Evolutionary conservation across 257 asterid species (phyloP).

Genomic region (Petrea volubilis): DNA sequence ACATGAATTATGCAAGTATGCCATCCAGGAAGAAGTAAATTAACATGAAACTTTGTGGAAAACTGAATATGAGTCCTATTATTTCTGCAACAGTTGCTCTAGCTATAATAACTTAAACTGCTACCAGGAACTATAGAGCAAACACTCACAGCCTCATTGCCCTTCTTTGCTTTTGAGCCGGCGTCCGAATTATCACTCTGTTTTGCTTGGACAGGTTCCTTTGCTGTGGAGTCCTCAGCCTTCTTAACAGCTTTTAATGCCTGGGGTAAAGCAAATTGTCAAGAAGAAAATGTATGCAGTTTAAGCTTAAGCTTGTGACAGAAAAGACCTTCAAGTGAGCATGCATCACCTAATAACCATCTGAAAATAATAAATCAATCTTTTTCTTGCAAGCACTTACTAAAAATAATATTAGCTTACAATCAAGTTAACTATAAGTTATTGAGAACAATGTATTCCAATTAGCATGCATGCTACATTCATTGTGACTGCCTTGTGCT

Average conservation of each 20-base stretch:
- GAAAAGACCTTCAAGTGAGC: not conserved
- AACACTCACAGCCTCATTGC: conserved; percentile 47
- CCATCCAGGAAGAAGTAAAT: not conserved
- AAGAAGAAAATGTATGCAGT: conserved; percentile 14
- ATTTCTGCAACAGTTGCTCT: not conserved
- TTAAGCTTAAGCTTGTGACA: not conserved
- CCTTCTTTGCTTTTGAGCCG: conserved; percentile 49
- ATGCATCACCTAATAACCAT: not conserved
- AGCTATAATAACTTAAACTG: not conserved
- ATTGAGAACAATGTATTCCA: not conserved
- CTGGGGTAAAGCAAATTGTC: conserved; percentile 27
- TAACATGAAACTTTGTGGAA: not conserved
- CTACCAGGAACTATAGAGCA: not conserved
- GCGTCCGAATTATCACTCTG: conserved; percentile 36
- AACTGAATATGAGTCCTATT: not conserved
- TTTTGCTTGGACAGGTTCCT: conserved; percentile 55
- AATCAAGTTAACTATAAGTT: not conserved
- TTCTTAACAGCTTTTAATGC: conserved; percentile 46
- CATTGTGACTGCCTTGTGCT: not conserved
- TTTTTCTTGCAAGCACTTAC: not conserved
- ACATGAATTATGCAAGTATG: not conserved
- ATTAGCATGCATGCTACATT: not conserved
- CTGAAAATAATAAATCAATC: not conserved
- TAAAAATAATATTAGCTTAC: not conserved
- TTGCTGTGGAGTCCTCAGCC: conserved; percentile 57